Evolutionary conservation across 805 yeast genomes (phyloP).

Genomic region (Kluyveromyces wickerhamii): DNA sequence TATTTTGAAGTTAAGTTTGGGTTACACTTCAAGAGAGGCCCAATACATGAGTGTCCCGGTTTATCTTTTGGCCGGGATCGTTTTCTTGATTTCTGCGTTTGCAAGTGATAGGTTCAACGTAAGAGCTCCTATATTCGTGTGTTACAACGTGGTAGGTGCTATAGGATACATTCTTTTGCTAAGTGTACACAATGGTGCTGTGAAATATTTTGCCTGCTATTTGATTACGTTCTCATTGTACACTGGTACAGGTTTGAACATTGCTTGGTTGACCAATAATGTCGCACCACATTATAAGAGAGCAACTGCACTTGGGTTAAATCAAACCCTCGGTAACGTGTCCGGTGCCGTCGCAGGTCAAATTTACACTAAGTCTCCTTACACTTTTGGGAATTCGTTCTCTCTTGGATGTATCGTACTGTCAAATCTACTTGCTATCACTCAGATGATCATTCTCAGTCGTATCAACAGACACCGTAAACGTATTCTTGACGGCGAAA

Average conservation of each 20-base stretch:
- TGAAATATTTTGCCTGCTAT: constrained; percentile 32
- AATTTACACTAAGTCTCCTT: constrained; percentile 35
- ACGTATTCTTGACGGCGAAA: constrained; percentile 17
- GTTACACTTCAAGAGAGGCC: constrained; percentile 24
- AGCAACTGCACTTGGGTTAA: constrained; percentile 35
- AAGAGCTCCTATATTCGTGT: constrained; percentile 29
- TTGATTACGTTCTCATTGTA: constrained; percentile 32
- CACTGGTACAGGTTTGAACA: constrained; percentile 33
- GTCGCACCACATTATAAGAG: constrained; percentile 36
- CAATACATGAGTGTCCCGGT: constrained; percentile 37
- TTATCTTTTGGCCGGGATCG: constrained; percentile 29
- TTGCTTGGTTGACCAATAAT: constrained; percentile 38
- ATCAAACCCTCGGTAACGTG: constrained; percentile 39
- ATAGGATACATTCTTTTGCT: constrained; percentile 31
- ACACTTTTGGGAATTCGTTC: constrained; percentile 34
- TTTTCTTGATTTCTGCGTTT: constrained; percentile 20
- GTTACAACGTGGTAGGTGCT: constrained; percentile 21
- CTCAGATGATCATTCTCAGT: constrained; percentile 14
- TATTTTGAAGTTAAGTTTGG: constrained; percentile 26
- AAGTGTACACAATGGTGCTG: constrained; percentile 25
- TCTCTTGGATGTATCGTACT: constrained; percentile 31
- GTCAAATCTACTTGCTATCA: constrained; percentile 14
- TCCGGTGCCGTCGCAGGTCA: constrained; percentile 41
- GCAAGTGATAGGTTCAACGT: constrained; percentile 24
- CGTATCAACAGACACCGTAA: constrained; percentile 13